Conservation (phyloP, 495 filamentous ascomycete genomes). For the Neurospora pannonica region DNA sequence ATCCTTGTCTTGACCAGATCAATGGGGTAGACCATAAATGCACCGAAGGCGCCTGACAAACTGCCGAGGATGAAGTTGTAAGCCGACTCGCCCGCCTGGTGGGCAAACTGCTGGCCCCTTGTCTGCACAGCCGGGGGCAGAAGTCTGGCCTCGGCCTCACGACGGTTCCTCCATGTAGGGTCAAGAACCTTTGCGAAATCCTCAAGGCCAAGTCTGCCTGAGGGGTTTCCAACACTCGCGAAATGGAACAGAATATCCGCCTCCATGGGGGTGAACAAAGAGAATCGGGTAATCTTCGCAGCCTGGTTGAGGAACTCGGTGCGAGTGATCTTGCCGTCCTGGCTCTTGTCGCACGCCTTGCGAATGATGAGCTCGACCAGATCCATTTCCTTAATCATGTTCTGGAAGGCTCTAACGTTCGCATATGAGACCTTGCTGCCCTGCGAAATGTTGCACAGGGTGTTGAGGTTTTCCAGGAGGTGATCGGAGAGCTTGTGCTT, state of each 20-base stretch:
- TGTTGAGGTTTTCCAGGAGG: constrained; percentile 83
- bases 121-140: constrained; percentile 16
- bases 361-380: constrained; percentile 86
- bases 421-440: constrained; percentile 94
- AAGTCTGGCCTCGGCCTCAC: constrained; percentile 29
- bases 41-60: constrained; percentile 89
- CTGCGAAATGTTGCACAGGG: constrained; percentile 87
- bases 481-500: constrained; percentile 96
- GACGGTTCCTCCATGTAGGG: constrained; percentile 69
- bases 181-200: constrained; percentile 96
- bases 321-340: constrained; percentile 85
- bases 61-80: constrained; percentile 87
- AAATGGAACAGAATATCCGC: constrained; percentile 99
- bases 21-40: constrained; percentile 98
- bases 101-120: constrained; percentile 35
- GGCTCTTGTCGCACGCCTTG: constrained; percentile 72
- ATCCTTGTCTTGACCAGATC: constrained; percentile 97
- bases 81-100: constrained; percentile 61
- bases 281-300: constrained; percentile 79
- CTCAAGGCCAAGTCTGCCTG: constrained; percentile 66
- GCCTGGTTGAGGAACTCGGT: constrained; percentile 95
- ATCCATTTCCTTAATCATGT: constrained; percentile 95
- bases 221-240: constrained; percentile 80
- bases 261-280: constrained; percentile 92
- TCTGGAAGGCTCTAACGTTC: constrained; percentile 94